Percentiles rank a stretch among this genome's conserved stretches.
Conservation (phyloP, 169 alveolate genomes). For the Plasmodium ovale region DNA sequence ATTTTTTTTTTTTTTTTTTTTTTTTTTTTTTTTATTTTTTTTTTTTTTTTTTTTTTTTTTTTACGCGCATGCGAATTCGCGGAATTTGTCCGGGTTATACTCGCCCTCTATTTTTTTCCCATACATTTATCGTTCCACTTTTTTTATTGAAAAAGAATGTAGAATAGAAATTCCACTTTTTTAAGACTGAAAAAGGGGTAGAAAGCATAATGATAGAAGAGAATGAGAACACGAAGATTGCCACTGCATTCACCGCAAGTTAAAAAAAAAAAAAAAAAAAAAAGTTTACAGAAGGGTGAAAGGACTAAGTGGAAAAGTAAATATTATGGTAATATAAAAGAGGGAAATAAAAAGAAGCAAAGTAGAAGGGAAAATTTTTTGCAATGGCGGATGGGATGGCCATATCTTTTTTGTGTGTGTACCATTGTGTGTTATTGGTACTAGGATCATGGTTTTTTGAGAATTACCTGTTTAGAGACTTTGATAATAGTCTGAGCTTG, state of each 20-base stretch:
- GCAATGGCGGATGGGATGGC: conserved; percentile 7
- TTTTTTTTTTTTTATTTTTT: not conserved
- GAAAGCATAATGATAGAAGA: not conserved
- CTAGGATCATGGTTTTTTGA: conserved; percentile 51
- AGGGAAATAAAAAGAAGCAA: no score
- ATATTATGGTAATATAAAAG: no score
- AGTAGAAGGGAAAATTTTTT: not conserved
- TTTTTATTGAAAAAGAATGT: not conserved
- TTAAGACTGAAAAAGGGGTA: no score
- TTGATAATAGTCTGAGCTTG: conserved; percentile 48
- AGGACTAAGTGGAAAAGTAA: no score
- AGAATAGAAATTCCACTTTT: not conserved
- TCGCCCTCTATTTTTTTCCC: no score
- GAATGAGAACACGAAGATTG: not conserved
- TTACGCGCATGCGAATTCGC: not conserved
- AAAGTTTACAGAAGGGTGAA: not conserved
- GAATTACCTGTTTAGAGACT: conserved; percentile 42
- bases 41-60: not conserved
- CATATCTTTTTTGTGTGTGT: conserved; percentile 13
- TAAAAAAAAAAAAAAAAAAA: not conserved
- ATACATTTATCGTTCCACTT: no score
- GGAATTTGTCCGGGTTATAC: no score
- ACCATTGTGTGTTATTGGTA: conserved; percentile 20
- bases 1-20: not conserved
- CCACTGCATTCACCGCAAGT: not conserved